A percentile compares a stretch with the other conserved stretches of the same genome.
These are phyloP conservation scores for Cercospora berteroae DNA, from an alignment of 2,329 filamentous ascomycete genomes.

Conservation along the genomic window DNA sequence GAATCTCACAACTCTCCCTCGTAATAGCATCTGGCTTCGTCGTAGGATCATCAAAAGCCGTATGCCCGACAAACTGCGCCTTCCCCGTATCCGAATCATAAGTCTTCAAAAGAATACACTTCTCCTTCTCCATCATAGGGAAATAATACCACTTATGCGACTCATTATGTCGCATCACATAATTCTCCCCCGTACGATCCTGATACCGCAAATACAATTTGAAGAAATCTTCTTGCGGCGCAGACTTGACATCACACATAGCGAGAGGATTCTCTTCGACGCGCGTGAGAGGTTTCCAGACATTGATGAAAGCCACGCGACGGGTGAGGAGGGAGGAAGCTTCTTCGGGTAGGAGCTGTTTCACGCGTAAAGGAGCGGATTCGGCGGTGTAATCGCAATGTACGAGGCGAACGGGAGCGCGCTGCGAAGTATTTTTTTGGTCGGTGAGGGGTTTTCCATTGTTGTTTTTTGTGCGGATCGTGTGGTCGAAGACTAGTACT, in stretches of 20 bases:
- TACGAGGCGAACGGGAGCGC: constrained; percentile 51
- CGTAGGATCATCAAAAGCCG: constrained; percentile 42
- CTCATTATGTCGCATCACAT: constrained; percentile 39
- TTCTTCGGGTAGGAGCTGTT: constrained; percentile 47
- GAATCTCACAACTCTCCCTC: constrained; percentile 43
- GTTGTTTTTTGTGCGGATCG: constrained; percentile 44
- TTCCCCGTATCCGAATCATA: constrained; percentile 38
- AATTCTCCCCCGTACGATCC: constrained; percentile 44
- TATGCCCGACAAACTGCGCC: constrained; percentile 42
- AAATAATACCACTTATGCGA: constrained; percentile 44
- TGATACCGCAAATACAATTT: constrained; percentile 43
- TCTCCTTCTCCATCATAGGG: constrained; percentile 40
- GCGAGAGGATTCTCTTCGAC: constrained; percentile 45
- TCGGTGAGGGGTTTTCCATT: constrained; percentile 38
- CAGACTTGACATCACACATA: constrained; percentile 43
- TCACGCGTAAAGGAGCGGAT: constrained; percentile 45
- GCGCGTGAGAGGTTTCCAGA: constrained; percentile 50
- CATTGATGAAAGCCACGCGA: constrained; percentile 52
- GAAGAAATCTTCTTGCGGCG: constrained; percentile 42
- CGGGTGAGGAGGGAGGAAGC: constrained; percentile 44
- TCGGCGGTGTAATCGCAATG: constrained; percentile 53
- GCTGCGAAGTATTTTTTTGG: constrained; percentile 38
- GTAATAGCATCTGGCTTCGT: constrained; percentile 34
- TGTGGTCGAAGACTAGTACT: constrained; percentile 53
- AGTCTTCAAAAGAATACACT: constrained; percentile 44